A percentile compares a stretch with the other conserved stretches of the same genome.
These are phyloP conservation scores for Microcera coccophila DNA, from an alignment of 2,329 filamentous ascomycete species.

Conservation along the genomic window DNA sequence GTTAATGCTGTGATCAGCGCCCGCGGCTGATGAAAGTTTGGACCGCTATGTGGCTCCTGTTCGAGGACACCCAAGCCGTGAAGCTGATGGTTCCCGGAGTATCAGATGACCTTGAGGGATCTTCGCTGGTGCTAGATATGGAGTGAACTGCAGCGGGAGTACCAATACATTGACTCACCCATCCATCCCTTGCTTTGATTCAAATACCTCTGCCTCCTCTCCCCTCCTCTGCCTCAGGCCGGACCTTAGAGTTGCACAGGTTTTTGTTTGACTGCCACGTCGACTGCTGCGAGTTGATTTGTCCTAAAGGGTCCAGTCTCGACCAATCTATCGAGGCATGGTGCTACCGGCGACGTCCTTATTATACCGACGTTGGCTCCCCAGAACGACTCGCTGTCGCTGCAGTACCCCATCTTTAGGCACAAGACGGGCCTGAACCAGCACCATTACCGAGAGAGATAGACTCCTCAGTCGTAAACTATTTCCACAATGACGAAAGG, in stretches of 20 bases:
- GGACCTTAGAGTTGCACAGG: neutral
- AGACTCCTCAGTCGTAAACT: neutral
- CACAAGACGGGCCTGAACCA: neutral
- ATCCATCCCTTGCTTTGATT: conserved; percentile 1
- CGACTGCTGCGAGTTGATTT: neutral
- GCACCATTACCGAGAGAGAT: neutral
- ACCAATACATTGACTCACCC: neutral
- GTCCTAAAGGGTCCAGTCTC: neutral
- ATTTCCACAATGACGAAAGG: conserved; percentile 22
- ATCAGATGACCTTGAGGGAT: neutral
- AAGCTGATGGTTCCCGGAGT: neutral
- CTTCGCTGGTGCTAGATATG: neutral
- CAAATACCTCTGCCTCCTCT: neutral
- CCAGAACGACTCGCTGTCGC: no score
- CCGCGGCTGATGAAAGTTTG: conserved; percentile 1
- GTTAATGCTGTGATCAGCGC: conserved; percentile 4
- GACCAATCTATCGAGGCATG: neutral
- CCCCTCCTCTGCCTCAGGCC: neutral
- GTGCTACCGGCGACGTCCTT: neutral
- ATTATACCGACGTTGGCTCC: no score
- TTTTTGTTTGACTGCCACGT: neutral
- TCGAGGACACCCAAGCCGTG: neutral
- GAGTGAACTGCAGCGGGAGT: neutral
- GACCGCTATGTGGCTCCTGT: neutral
- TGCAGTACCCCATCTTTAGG: neutral